These are phyloP conservation scores for Massarina eburnea DNA, from an alignment of 2,329 filamentous ascomycete species.

Conservation along the genomic window DNA sequence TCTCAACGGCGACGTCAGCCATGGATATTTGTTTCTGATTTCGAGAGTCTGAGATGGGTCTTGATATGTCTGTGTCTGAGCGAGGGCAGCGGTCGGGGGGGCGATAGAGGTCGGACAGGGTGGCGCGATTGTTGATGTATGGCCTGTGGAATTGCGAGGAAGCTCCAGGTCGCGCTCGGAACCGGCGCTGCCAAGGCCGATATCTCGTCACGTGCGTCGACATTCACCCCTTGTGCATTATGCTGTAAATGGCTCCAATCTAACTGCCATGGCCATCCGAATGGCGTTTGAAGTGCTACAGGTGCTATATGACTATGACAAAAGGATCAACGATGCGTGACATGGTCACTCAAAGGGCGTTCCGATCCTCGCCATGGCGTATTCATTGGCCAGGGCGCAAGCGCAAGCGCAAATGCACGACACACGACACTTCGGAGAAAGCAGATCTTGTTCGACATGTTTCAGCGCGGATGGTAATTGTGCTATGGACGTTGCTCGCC, in stretches of 20 bases:
- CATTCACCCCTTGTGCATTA: not conserved
- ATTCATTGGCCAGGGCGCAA: not conserved
- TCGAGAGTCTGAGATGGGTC: not conserved
- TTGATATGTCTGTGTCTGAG: slow-evolving; percentile 5
- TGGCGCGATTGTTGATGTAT: slow-evolving; percentile 12
- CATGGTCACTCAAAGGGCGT: not conserved
- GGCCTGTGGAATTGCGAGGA: slow-evolving; percentile 26
- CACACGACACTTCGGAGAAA: not conserved
- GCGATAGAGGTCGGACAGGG: slow-evolving; percentile 2
- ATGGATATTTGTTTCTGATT: slow-evolving; percentile 53
- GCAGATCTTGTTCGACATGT: slow-evolving; percentile 4
- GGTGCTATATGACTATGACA: too few relatives aligned
- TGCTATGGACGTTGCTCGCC: not conserved
- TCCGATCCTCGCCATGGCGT: not conserved
- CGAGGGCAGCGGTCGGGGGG: slow-evolving; percentile 2
- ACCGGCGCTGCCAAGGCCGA: slow-evolving; percentile 22
- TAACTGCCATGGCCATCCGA: not conserved
- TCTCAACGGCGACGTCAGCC: slow-evolving; percentile 87
- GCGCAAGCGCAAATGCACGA: slow-evolving; percentile 1
- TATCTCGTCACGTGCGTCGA: slow-evolving; percentile 1
- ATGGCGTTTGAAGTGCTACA: too few relatives aligned
- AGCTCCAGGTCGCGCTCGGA: slow-evolving; percentile 29
- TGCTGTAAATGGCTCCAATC: not conserved
- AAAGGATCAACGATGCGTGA: too few relatives aligned
- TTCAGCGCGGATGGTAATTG: slow-evolving; percentile 2